phyloP scores from a whole-genome alignment of 345 rosid genomes.

The Syzygium aqueum region DNA sequence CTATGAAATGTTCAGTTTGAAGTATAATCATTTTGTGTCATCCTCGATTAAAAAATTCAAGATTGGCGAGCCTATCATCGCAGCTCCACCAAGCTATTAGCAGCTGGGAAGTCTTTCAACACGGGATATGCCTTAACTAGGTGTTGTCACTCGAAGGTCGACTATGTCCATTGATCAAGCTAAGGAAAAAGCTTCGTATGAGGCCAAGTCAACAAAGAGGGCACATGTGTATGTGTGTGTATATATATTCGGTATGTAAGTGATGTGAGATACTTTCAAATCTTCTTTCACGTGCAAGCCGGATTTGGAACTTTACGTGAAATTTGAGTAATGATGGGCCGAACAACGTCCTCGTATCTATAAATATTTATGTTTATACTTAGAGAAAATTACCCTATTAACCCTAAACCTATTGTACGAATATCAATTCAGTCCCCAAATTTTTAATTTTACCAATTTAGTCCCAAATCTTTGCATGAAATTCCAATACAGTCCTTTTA shows the following conservation, averaged over 20 bases:
- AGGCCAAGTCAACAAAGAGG: background rate
- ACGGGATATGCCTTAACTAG: background rate
- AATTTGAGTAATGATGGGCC: background rate
- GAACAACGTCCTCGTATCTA: accelerated
- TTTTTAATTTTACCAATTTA: no score
- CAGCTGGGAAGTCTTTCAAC: background rate
- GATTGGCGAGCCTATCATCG: background rate
- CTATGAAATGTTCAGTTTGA: no score
- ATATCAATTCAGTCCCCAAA: no score
- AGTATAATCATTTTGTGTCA: no score
- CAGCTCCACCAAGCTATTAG: background rate
- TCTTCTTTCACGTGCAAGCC: background rate
- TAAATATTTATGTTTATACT: no score
- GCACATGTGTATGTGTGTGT: background rate
- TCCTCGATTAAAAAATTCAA: no score
- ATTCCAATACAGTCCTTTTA: accelerated
- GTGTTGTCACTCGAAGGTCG: background rate
- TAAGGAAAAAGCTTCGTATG: background rate
- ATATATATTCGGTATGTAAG: background rate
- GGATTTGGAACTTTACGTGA: background rate
- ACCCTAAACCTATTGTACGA: background rate
- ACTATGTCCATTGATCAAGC: background rate
- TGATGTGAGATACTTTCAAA: background rate
- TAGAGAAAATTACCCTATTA: background rate
- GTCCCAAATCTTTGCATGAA: no score